A percentile compares a stretch with the other conserved stretches of the same genome.
phyloP scores from a whole-genome alignment of 1,139 yeast genomes.

The Arxiozyma slooffiae region DNA sequence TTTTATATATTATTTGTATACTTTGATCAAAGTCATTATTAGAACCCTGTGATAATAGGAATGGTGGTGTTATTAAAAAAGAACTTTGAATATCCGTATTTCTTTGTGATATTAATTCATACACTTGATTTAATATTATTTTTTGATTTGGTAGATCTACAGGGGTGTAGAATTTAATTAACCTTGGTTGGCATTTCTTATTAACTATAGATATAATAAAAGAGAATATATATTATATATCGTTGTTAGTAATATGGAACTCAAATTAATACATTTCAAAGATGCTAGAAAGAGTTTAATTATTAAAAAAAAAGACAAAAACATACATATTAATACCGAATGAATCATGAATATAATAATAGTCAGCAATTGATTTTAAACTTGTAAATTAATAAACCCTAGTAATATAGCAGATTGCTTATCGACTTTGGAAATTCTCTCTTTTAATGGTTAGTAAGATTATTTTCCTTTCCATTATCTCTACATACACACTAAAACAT shows the following conservation, averaged over 20 bases:
- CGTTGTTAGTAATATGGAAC: not conserved
- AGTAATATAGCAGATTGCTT: not conserved
- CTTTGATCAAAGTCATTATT: slow-evolving; percentile 63
- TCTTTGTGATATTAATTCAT: slow-evolving; percentile 27
- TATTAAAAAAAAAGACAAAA: slow-evolving; percentile 12
- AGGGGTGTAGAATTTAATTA: slow-evolving; percentile 87
- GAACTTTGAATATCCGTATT: slow-evolving; percentile 28
- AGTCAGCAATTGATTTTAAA: not conserved
- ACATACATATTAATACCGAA: slow-evolving; percentile 75
- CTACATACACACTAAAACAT: not conserved
- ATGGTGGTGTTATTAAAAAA: slow-evolving; percentile 30
- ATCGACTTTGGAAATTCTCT: too few relatives aligned
- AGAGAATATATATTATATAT: not conserved
- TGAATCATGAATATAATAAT: slow-evolving; percentile 56
- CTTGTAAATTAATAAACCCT: not conserved
- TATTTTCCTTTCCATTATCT: not conserved
- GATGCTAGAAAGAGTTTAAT: not conserved
- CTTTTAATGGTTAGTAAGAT: too few relatives aligned
- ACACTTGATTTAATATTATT: slow-evolving; percentile 26
- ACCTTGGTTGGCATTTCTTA: slow-evolving; percentile 84
- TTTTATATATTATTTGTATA: slow-evolving; percentile 84
- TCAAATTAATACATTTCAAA: not conserved
- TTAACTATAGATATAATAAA: slow-evolving; percentile 42
- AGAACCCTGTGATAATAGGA: slow-evolving; percentile 61
- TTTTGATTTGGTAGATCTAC: slow-evolving; percentile 37